Evolutionary conservation across 2,329 filamentous ascomycete genomes (phyloP), one percentile per base, ranked within the genome.

Genomic region (Aspergillus sp.): DNA sequence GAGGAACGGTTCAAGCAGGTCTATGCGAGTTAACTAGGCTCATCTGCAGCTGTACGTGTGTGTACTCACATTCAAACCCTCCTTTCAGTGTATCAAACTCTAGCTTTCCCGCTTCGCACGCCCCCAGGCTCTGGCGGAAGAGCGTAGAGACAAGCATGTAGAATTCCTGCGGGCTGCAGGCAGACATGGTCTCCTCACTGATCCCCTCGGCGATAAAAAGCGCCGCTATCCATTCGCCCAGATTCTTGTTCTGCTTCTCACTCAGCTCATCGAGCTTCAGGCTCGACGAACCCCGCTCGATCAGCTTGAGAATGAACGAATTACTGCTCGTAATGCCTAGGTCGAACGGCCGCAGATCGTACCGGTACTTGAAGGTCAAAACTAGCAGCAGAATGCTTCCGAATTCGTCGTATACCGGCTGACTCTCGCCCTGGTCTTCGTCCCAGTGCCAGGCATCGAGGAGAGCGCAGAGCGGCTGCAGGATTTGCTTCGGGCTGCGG

Each of bases 321-420:
- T 81, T 78, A 25, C 73, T 73, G 31, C 68, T 72, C 2, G 72
- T 70, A 12, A 85, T 76, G 1, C 83, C 84, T 15, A 87, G 70
- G 17, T 87, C 84, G 21, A 78, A 72, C 44, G 73, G 74, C 35
- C 69, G 76, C 45, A 87, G 67, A 51, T 81, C 77, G 61, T 86
- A 86, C 45, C 85, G 84, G 65, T 85, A 78, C 31, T 83, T 79
- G 57, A 84, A 81, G 0, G 82, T 81, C 41, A 86, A 73, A 4
- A 86, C 76, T 40, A 88, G 75, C 2, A 88, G 75, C 12, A 88
- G 72, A 21, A 87, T 81, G 14, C 84, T 82, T 2, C 84, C 84
- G 59, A 87, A 88, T 62, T 88, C 86, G 62, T 88, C 85, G 61
- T 88, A 88, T 3, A 87, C 79, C 0, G 85, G 85, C 64, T 87